Percentiles rank a stretch among this genome's conserved stretches.
Evolutionary conservation across 1,284 basidiomycete genomes (phyloP).

Genomic region (Termitomyces sp.): DNA sequence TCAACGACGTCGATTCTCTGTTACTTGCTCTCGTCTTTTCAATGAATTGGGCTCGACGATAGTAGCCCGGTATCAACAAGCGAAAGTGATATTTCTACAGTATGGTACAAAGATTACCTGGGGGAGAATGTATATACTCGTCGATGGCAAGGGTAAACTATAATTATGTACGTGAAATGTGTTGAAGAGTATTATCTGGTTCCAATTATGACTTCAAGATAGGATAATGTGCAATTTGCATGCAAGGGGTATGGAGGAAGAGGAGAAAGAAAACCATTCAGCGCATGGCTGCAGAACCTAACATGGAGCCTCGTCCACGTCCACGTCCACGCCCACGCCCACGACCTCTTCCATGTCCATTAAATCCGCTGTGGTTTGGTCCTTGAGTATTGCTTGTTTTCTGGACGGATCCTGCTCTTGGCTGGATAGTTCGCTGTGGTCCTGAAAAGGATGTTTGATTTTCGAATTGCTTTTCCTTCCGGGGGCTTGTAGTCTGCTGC

Average conservation of each 20-base stretch:
- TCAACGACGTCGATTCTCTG: too few species aligned
- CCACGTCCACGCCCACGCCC: slow-evolving; percentile 33
- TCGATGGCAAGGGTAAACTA: neutral
- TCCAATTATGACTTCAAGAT: slow-evolving; percentile 1
- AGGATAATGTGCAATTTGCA: neutral
- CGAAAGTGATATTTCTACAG: neutral
- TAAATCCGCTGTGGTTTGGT: neutral
- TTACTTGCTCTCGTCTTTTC: too few species aligned
- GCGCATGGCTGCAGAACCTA: slow-evolving; percentile 9
- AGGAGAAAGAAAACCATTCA: slow-evolving; percentile 1
- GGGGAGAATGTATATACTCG: neutral
- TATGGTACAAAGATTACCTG: neutral
- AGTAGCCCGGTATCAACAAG: neutral
- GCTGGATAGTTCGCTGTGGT: neutral
- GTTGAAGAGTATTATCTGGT: neutral
- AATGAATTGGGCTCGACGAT: too few species aligned
- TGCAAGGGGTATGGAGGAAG: neutral
- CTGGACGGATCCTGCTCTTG: neutral
- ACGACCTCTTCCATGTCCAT: slow-evolving; percentile 25
- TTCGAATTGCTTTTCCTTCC: neutral
- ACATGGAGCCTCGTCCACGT: slow-evolving; percentile 36
- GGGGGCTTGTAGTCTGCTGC: slow-evolving; percentile 8
- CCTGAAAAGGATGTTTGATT: neutral
- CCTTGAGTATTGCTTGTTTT: neutral
- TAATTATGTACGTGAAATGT: neutral